phyloP scores from a whole-genome alignment of 768 basidiomycete genomes.

The Russula foetens region DNA sequence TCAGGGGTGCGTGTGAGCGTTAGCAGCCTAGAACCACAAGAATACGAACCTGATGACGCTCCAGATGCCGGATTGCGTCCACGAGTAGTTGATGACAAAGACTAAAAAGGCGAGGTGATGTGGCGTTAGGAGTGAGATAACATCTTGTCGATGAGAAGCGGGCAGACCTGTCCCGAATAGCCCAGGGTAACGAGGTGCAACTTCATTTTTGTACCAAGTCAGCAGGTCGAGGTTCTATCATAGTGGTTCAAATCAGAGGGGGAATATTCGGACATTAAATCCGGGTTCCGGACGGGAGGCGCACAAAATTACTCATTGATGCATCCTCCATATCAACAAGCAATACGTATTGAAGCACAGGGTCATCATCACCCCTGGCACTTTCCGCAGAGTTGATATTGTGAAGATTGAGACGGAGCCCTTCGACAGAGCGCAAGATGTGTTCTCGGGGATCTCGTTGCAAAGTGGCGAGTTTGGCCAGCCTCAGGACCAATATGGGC shows the following conservation, averaged over 20 bases:
- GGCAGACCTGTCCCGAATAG: constrained; percentile 62
- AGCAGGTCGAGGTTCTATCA: constrained; percentile 51
- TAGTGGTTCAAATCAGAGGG: constrained; percentile 10
- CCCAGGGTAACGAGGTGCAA: constrained; percentile 65
- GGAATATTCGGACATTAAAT: constrained; percentile 15
- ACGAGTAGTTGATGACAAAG: constrained; percentile 66
- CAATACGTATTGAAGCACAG: constrained; percentile 57
- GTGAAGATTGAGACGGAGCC: constrained; percentile 48
- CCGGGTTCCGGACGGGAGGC: constrained; percentile 23
- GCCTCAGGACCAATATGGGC: constrained; percentile 52
- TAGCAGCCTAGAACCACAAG: background rate
- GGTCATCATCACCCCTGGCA: constrained; percentile 17
- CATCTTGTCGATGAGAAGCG: background rate
- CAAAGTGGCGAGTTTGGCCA: constrained; percentile 35
- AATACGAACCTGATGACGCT: constrained; percentile 45
- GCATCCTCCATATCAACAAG: constrained; percentile 55
- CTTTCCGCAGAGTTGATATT: constrained; percentile 34
- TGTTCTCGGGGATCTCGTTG: constrained; percentile 35
- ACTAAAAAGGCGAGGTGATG: constrained; percentile 32
- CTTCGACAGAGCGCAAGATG: constrained; percentile 39
- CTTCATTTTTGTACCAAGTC: constrained; percentile 56
- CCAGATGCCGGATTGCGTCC: constrained; percentile 66
- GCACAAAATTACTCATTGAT: constrained; percentile 50
- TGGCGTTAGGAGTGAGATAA: constrained; percentile 14
- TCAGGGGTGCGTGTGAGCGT: background rate